Evolutionary conservation across 192 early-diverging fungal species (phyloP).

Genomic region (Thamnidium elegans): DNA sequence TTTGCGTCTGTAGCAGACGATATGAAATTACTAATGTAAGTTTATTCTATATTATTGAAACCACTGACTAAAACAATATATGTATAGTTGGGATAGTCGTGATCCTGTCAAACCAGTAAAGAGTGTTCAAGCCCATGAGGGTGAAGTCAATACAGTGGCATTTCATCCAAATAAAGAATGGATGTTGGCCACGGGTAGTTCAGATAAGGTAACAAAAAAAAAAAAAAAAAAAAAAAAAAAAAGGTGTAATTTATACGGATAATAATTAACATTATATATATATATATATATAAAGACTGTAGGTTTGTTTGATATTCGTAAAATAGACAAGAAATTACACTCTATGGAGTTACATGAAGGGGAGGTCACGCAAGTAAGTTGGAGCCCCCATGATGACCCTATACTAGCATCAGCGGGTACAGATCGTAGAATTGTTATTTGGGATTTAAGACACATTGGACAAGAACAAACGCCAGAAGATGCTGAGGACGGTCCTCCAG

Average conservation of each 20-base stretch:
- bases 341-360: conserved; percentile 88
- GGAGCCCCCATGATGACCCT: conserved; percentile 90
- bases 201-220: conserved; percentile 66
- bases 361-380: conserved; percentile 87
- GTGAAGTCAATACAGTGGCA: conserved; percentile 92
- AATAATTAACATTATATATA: no score
- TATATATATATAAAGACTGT: no score
- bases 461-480: conserved; percentile 98
- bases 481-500: conserved; percentile 97
- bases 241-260: not conserved
- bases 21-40: conserved; percentile 82
- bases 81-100: conserved; percentile 90
- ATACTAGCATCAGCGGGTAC: conserved; percentile 86
- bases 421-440: conserved; percentile 90
- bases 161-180: conserved; percentile 90
- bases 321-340: conserved; percentile 82
- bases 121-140: conserved; percentile 85
- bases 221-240: conserved; percentile 7
- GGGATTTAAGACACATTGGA: conserved; percentile 94
- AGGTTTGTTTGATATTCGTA: conserved; percentile 94
- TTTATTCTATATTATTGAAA: not conserved
- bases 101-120: conserved; percentile 62
- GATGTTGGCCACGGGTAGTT: conserved; percentile 89
- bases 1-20: conserved; percentile 99
- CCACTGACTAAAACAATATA: not conserved